phyloP scores from a whole-genome alignment of 768 basidiomycete species.

The Hypholoma sublateritium region DNA sequence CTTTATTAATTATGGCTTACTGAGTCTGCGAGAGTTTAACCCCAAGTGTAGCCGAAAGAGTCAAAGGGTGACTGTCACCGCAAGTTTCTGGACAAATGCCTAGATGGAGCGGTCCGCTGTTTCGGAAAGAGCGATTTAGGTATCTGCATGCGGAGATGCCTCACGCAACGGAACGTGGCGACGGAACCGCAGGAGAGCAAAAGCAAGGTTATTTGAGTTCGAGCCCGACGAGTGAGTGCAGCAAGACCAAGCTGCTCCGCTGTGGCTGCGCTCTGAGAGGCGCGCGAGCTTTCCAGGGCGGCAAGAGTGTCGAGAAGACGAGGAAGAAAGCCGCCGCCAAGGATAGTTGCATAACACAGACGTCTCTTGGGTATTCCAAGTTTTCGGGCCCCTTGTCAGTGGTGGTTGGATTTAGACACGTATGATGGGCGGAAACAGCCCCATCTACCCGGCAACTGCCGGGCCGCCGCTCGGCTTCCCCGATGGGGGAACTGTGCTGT shows the following conservation, averaged over 20 bases:
- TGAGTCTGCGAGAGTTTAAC: conserved; percentile 28
- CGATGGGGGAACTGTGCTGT: not conserved
- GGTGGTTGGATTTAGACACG: not conserved
- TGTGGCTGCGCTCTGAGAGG: not conserved
- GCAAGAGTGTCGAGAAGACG: not conserved
- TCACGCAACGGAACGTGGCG: conserved; percentile 16
- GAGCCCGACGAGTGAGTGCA: not conserved
- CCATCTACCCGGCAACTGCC: not conserved
- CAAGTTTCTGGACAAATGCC: conserved; percentile 16
- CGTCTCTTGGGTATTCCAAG: conserved; percentile 9
- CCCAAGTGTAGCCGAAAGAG: conserved; percentile 28
- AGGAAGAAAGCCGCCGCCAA: conserved; percentile 4
- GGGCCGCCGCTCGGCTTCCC: not conserved
- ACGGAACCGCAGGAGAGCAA: conserved; percentile 11
- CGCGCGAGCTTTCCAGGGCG: not conserved
- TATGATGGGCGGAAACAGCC: not conserved
- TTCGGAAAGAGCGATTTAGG: conserved; percentile 15
- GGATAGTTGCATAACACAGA: conserved; percentile 2
- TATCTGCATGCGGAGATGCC: not conserved
- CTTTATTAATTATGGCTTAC: conserved; percentile 23
- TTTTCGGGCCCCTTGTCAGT: conserved; percentile 13
- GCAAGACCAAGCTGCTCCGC: not conserved
- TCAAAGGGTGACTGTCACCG: conserved; percentile 17
- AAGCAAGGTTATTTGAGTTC: not conserved
- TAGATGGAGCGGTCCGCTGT: conserved; percentile 21